Evolutionary conservation across 208 protist genomes (phyloP).

Genomic region (Leishmania aethiopica): DNA sequence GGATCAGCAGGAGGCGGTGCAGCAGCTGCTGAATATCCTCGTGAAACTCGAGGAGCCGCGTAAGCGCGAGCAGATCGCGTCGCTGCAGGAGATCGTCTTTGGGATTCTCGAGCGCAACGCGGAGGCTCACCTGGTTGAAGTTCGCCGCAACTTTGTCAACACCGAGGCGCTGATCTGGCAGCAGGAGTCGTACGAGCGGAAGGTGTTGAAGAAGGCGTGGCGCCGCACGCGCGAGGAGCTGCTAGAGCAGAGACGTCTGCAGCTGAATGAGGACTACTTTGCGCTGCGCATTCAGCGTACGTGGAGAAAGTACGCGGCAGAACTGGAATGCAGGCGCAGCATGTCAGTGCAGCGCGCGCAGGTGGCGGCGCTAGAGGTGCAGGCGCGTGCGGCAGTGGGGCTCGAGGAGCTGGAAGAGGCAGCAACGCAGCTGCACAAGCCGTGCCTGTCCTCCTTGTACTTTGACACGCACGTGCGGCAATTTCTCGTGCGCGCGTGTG

Average conservation of each 20-base stretch:
- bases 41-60: conserved; percentile 28
- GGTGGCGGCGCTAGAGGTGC: conserved; percentile 24
- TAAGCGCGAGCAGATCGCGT: conserved; percentile 16
- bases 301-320: conserved; percentile 11
- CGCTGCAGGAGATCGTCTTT: conserved; percentile 22
- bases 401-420: conserved; percentile 30
- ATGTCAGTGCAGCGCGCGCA: conserved; percentile 11
- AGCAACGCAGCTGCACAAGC: conserved; percentile 19
- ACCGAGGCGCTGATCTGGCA: conserved; percentile 44
- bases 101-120: conserved; percentile 28
- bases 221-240: conserved; percentile 26
- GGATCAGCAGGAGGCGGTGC: conserved; percentile 21
- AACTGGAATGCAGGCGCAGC: neutral
- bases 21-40: conserved; percentile 19
- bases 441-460: neutral
- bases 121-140: conserved; percentile 9
- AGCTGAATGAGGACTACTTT: conserved; percentile 28
- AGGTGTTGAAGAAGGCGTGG: conserved; percentile 34
- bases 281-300: conserved; percentile 25
- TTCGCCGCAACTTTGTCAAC: conserved; percentile 16
- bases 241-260: conserved; percentile 36
- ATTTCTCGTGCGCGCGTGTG: conserved; percentile 8
- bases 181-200: conserved; percentile 51
- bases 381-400: conserved; percentile 18
- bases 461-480: conserved; percentile 6